Evolutionary conservation across 495 filamentous ascomycete species (phyloP).

Genomic region (Parathielavia appendiculata): DNA sequence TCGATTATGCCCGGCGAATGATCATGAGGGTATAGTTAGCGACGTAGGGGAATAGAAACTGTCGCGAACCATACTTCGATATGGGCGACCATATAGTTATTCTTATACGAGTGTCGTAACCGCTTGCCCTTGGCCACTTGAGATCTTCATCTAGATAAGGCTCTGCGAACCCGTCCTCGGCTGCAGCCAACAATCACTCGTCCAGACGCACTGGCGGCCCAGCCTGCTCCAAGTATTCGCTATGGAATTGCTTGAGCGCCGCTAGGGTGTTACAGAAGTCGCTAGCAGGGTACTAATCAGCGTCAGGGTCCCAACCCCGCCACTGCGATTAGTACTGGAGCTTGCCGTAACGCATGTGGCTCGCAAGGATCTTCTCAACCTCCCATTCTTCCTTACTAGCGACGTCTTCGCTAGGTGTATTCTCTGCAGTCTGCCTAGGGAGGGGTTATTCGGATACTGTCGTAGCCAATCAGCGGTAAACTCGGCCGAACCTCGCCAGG

Average conservation of each 20-base stretch:
- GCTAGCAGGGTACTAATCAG: neutral
- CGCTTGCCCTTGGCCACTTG: too few relatives aligned
- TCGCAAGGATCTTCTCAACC: constrained; percentile 4
- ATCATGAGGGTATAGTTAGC: neutral
- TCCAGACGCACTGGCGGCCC: too few relatives aligned
- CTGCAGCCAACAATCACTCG: too few relatives aligned
- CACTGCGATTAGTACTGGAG: constrained; percentile 11
- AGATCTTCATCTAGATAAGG: too few relatives aligned
- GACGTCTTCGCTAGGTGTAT: constrained; percentile 8
- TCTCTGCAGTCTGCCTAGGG: constrained; percentile 10
- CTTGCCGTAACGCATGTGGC: constrained; percentile 6
- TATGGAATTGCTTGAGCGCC: too few relatives aligned
- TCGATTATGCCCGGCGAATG: neutral
- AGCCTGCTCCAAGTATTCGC: too few relatives aligned
- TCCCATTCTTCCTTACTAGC: constrained; percentile 8
- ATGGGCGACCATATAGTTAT: constrained; percentile 10
- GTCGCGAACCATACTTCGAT: constrained; percentile 16
- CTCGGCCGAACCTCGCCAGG: constrained; percentile 3
- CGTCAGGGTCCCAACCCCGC: constrained; percentile 13
- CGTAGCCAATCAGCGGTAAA: neutral
- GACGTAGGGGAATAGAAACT: constrained; percentile 8
- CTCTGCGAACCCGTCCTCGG: too few relatives aligned
- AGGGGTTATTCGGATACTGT: constrained; percentile 14
- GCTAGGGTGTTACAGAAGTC: constrained; percentile 10
- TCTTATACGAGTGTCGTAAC: too few relatives aligned